Percentiles rank a stretch among this genome's conserved stretches.
phyloP scores from a whole-genome alignment of 148 eudicot genomes.

The Persicaria tinctoria region DNA sequence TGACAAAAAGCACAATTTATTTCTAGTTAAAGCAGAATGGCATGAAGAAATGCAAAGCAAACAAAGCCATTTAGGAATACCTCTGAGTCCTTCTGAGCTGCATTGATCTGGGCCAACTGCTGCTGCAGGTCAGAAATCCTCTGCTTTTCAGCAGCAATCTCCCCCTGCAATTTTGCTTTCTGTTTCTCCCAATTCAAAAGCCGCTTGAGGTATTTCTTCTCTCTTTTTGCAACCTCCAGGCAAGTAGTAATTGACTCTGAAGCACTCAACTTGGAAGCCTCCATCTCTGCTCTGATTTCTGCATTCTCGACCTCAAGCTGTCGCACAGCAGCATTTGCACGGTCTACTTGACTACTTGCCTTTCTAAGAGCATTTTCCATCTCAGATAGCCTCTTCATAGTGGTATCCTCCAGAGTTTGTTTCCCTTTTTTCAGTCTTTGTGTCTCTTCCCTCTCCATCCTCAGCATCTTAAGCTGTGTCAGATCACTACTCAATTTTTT shows the following conservation, averaged over 20 bases:
- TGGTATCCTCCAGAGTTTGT: slow-evolving; percentile 74
- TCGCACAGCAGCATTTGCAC: slow-evolving; percentile 80
- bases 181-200: slow-evolving; percentile 96
- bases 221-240: slow-evolving; percentile 84
- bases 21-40: background rate
- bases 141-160: slow-evolving; percentile 68
- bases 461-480: slow-evolving; percentile 69
- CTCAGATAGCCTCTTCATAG: slow-evolving; percentile 80
- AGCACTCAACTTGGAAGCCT: slow-evolving; percentile 92
- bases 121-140: slow-evolving; percentile 56
- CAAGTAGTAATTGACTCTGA: slow-evolving; percentile 81
- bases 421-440: slow-evolving; percentile 86
- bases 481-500: slow-evolving; percentile 77
- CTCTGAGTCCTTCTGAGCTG: slow-evolving; percentile 69
- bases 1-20: background rate
- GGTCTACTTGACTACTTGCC: slow-evolving; percentile 90
- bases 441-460: slow-evolving; percentile 93
- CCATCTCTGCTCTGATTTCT: slow-evolving; percentile 96
- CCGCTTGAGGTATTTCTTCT: slow-evolving; percentile 80
- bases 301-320: slow-evolving; percentile 94
- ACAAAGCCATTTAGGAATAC: slow-evolving; percentile 21
- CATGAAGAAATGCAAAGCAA: slow-evolving; percentile 6
- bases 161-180: slow-evolving; percentile 77
- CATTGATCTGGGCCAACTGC: slow-evolving; percentile 50
- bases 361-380: slow-evolving; percentile 90